phyloP scores from a whole-genome alignment of 2,329 filamentous ascomycete genomes.

The Nothophoma quercina region DNA sequence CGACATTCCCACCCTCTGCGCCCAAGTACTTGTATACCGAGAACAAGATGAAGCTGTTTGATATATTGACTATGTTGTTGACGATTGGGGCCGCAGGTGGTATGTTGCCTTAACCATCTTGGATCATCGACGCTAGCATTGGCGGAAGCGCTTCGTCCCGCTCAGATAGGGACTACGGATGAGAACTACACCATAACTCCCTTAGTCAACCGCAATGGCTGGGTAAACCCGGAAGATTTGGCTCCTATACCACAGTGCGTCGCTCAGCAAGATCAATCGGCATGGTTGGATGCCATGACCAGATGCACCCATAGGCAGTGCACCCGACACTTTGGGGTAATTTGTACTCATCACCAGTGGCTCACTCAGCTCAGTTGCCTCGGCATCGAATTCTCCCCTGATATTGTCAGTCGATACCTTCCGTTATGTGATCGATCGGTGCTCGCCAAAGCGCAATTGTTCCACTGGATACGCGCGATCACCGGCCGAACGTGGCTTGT shows the following conservation, averaged over 20 bases:
- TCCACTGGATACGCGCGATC: constrained; percentile 34
- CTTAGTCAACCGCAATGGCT: constrained; percentile 22
- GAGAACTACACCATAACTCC: neutral
- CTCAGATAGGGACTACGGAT: neutral
- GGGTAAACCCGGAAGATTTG: constrained; percentile 48
- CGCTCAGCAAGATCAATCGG: constrained; percentile 42
- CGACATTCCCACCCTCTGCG: no score
- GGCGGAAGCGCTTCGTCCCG: neutral
- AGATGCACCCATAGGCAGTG: constrained; percentile 40
- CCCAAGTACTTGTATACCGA: no score
- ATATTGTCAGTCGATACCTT: constrained; percentile 34
- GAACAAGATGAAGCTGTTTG: neutral
- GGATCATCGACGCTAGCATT: neutral
- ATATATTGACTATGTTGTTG: neutral
- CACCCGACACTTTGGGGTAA: constrained; percentile 40
- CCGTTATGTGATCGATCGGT: constrained; percentile 42
- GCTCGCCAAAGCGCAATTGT: constrained; percentile 45
- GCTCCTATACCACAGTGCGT: constrained; percentile 47
- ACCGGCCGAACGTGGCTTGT: constrained; percentile 46
- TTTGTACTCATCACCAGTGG: constrained; percentile 47
- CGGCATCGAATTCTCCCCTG: constrained; percentile 37
- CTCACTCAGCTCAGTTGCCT: constrained; percentile 45
- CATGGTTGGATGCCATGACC: constrained; percentile 44
- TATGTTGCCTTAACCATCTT: neutral
- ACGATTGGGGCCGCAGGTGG: neutral